Percentiles rank a stretch among this genome's conserved stretches.
Conservation (phyloP, 768 basidiomycete species). For the Amanita inopinata region DNA sequence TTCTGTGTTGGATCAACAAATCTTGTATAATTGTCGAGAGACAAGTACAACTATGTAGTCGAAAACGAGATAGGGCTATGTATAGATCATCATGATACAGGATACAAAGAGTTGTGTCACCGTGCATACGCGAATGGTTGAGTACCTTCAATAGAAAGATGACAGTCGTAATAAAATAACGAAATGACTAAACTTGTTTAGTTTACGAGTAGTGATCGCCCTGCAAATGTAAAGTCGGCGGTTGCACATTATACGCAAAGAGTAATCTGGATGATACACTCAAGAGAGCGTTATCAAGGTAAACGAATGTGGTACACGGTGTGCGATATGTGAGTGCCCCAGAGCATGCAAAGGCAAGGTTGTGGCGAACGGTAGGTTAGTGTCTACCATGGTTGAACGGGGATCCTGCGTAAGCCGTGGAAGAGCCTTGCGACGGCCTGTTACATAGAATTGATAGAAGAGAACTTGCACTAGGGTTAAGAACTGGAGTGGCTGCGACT, state of each 20-base stretch:
- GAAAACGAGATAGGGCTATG: not conserved
- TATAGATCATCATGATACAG: conserved; percentile 6
- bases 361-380: not conserved
- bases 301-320: too few relatives aligned
- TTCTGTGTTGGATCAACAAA: too few relatives aligned
- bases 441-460: conserved; percentile 11
- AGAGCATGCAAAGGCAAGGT: too few relatives aligned
- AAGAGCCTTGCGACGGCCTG: not conserved
- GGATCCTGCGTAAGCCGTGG: not conserved
- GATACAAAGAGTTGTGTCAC: conserved; percentile 8
- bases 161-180: not conserved
- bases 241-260: too few relatives aligned
- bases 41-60: conserved; percentile 3
- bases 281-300: too few relatives aligned
- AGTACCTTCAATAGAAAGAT: not conserved
- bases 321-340: not conserved
- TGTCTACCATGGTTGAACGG: not conserved
- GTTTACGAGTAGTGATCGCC: conserved; percentile 3
- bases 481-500: not conserved
- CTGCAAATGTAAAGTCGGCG: too few relatives aligned
- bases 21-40: not conserved
- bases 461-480: conserved; percentile 8
- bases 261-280: too few relatives aligned
- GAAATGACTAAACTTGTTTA: conserved; percentile 4
- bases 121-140: not conserved